These are phyloP conservation scores for Carallia brachiata DNA, from an alignment of 345 rosid genomes.

Conservation along the genomic window DNA sequence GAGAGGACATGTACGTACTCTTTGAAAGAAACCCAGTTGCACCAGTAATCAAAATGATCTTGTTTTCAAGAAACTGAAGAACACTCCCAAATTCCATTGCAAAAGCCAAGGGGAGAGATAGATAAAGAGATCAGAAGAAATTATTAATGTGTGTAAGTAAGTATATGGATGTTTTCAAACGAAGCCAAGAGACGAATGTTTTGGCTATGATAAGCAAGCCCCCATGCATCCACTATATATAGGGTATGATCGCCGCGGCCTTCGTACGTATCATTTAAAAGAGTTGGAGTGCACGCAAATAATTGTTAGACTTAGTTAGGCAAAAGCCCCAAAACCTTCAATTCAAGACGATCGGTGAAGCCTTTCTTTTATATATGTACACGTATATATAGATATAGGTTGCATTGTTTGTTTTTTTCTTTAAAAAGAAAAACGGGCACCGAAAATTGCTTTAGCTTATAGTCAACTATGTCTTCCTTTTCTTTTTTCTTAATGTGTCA, in stretches of 20 bases:
- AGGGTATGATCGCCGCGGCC: background rate
- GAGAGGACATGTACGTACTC: constrained; percentile 24
- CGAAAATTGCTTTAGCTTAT: no score
- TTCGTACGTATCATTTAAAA: background rate
- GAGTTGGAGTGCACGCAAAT: constrained; percentile 33
- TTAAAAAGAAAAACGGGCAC: no score
- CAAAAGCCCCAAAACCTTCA: no score
- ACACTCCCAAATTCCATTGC: constrained; percentile 57
- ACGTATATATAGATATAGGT: no score
- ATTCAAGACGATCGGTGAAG: no score
- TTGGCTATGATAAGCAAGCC: no score
- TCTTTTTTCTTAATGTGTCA: no score
- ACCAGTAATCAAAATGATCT: constrained; percentile 55
- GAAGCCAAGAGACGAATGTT: background rate
- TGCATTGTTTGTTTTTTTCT: no score
- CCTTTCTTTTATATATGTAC: no score
- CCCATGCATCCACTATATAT: background rate
- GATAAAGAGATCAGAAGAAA: no score
- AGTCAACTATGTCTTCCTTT: no score
- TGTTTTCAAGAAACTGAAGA: constrained; percentile 51
- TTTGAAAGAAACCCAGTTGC: constrained; percentile 67
- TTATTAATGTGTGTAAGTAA: background rate
- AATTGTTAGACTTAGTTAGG: background rate
- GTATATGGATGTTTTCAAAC: no score
- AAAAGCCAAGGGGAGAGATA: background rate